Percentiles rank a stretch among this genome's conserved stretches.
Conservation (phyloP, 345 rosid genomes). For the Gossypium mustelinum region DNA sequence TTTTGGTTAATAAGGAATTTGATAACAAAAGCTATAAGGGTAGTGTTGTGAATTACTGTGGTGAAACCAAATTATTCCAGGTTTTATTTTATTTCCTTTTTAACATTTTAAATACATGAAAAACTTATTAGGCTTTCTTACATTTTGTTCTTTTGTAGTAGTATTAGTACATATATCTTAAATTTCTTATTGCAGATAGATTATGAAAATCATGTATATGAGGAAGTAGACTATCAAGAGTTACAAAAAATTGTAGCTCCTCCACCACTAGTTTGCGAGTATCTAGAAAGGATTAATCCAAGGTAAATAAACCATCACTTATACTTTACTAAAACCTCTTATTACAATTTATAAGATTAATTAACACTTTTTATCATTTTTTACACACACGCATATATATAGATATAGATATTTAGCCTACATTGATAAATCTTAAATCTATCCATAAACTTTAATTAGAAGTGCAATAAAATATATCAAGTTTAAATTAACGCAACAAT, state of each 20-base stretch:
- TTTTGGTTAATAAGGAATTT: background rate
- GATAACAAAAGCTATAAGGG: background rate
- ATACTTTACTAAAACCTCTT: too few species aligned
- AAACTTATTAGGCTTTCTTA: background rate
- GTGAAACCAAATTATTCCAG: slow-evolving; percentile 1
- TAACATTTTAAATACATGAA: background rate
- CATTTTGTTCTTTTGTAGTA: background rate
- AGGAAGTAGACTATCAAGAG: background rate
- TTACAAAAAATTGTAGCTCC: background rate
- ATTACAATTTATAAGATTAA: too few species aligned
- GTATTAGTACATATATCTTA: background rate
- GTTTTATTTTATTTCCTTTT: background rate
- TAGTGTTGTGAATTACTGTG: background rate
- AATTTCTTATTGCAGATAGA: background rate
- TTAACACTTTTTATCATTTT: too few species aligned
- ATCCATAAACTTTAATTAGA: too few species aligned
- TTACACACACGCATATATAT: too few species aligned
- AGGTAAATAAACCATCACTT: background rate
- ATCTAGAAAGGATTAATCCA: background rate
- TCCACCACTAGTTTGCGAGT: background rate
- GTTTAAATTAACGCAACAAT: too few species aligned
- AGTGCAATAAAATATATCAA: too few species aligned
- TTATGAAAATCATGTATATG: background rate
- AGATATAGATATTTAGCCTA: too few species aligned
- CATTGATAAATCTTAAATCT: too few species aligned